A percentile compares a stretch with the other conserved stretches of the same genome.
Evolutionary conservation across 2,329 filamentous ascomycete species (phyloP).

Genomic region (Exophiala sideris): DNA sequence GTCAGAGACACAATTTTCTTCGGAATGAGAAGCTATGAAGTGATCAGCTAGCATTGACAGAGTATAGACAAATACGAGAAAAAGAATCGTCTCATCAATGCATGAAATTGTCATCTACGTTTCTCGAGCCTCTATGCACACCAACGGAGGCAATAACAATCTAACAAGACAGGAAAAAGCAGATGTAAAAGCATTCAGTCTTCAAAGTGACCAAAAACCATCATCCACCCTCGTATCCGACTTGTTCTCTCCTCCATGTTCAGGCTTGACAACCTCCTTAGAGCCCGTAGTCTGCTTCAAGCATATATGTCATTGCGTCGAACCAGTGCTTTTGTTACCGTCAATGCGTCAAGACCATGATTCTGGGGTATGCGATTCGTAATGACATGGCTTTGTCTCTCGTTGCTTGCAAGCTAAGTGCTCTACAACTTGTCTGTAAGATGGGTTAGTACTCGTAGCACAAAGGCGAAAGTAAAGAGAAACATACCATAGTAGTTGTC

Average conservation of each 20-base stretch:
- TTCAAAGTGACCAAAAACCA: not conserved
- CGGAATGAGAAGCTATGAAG: not conserved
- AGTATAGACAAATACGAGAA: not conserved
- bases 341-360: constrained; percentile 20
- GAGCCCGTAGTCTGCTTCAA: constrained; percentile 2
- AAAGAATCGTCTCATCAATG: too few relatives aligned
- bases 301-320: constrained; percentile 9
- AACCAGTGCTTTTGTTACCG: constrained; percentile 7
- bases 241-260: not conserved
- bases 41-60: not conserved
- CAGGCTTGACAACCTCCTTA: constrained; percentile 7
- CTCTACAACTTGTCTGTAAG: constrained; percentile 86
- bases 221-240: constrained; percentile 3
- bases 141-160: not conserved
- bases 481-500: constrained; percentile 75
- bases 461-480: not conserved
- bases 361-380: constrained; percentile 19
- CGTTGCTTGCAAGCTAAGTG: constrained; percentile 13
- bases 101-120: too few relatives aligned
- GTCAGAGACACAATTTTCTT: not conserved
- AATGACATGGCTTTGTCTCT: constrained; percentile 23
- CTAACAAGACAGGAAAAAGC: constrained; percentile 8
- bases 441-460: constrained; percentile 39
- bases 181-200: not conserved
- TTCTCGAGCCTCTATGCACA: too few relatives aligned